phyloP scores from a whole-genome alignment of 2,329 filamentous ascomycete genomes.

The Aspergillus hiratsukae region DNA sequence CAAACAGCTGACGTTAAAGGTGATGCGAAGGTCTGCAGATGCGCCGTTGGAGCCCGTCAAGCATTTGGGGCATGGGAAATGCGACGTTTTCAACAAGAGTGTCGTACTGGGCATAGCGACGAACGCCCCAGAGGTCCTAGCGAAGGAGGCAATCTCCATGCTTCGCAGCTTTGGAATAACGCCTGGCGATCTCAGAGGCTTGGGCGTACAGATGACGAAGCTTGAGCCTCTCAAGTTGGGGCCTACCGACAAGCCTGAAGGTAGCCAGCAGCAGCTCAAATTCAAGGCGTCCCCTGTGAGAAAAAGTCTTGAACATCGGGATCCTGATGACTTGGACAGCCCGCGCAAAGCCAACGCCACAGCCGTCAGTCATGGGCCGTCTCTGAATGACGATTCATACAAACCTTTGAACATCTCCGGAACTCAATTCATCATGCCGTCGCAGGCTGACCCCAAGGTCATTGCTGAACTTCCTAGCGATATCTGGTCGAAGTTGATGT shows the following conservation, averaged over 20 bases:
- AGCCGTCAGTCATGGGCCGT: conserved; percentile 26
- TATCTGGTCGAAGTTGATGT: conserved; percentile 71
- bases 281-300: conserved; percentile 54
- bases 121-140: conserved; percentile 64
- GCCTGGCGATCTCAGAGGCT: conserved; percentile 85
- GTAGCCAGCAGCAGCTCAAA: conserved; percentile 73
- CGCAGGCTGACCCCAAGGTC: conserved; percentile 73
- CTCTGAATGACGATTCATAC: conserved; percentile 39
- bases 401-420: conserved; percentile 73
- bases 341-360: conserved; percentile 35
- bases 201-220: conserved; percentile 91
- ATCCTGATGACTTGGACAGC: conserved; percentile 49
- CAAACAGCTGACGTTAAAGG: conserved; percentile 83
- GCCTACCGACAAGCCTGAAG: conserved; percentile 52
- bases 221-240: conserved; percentile 69
- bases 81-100: conserved; percentile 91
- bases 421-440: conserved; percentile 87
- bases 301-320: conserved; percentile 23
- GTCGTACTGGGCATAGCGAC: conserved; percentile 77
- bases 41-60: conserved; percentile 89
- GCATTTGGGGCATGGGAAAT: conserved; percentile 90
- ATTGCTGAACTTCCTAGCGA: conserved; percentile 78
- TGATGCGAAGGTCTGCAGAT: conserved; percentile 82
- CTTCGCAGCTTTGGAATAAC: conserved; percentile 77
- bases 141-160: conserved; percentile 79